phyloP scores from a whole-genome alignment of 2,329 filamentous ascomycete genomes.

The Polytolypa hystricis region DNA sequence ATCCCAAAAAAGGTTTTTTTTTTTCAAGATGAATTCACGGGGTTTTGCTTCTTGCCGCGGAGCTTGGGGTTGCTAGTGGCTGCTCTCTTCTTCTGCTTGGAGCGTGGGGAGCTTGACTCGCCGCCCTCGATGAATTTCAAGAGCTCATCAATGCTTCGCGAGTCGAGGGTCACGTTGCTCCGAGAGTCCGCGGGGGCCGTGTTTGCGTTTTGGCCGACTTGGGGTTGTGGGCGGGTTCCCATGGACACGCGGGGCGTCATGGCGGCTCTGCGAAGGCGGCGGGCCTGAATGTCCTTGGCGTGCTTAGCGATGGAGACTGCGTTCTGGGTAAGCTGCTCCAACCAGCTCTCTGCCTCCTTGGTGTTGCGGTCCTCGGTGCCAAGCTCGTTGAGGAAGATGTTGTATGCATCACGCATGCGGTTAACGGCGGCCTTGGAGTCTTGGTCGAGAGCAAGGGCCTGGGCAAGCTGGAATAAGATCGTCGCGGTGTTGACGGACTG shows the following conservation, averaged over 20 bases:
- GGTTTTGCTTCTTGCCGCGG: slow-evolving; percentile 31
- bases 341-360: slow-evolving; percentile 93
- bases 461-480: slow-evolving; percentile 90
- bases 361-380: slow-evolving; percentile 92
- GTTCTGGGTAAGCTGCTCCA: slow-evolving; percentile 90
- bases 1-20: slow-evolving; percentile 7
- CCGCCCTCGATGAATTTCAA: slow-evolving; percentile 85
- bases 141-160: slow-evolving; percentile 82
- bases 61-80: slow-evolving; percentile 34
- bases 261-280: slow-evolving; percentile 59
- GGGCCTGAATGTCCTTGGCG: slow-evolving; percentile 71
- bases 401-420: slow-evolving; percentile 93
- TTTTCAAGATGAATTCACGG: slow-evolving; percentile 18
- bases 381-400: slow-evolving; percentile 80
- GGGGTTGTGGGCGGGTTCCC: slow-evolving; percentile 50
- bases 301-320: slow-evolving; percentile 92
- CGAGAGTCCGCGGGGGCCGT: slow-evolving; percentile 29
- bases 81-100: slow-evolving; percentile 36
- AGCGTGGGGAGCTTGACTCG: slow-evolving; percentile 29
- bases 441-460: slow-evolving; percentile 88
- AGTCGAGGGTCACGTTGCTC: slow-evolving; percentile 47
- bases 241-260: slow-evolving; percentile 52
- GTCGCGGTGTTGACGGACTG: slow-evolving; percentile 89
- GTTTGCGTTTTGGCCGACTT: slow-evolving; percentile 48
- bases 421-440: slow-evolving; percentile 85